phyloP scores from a whole-genome alignment of 2,329 filamentous ascomycete genomes.

The Fusarium penzigii region DNA sequence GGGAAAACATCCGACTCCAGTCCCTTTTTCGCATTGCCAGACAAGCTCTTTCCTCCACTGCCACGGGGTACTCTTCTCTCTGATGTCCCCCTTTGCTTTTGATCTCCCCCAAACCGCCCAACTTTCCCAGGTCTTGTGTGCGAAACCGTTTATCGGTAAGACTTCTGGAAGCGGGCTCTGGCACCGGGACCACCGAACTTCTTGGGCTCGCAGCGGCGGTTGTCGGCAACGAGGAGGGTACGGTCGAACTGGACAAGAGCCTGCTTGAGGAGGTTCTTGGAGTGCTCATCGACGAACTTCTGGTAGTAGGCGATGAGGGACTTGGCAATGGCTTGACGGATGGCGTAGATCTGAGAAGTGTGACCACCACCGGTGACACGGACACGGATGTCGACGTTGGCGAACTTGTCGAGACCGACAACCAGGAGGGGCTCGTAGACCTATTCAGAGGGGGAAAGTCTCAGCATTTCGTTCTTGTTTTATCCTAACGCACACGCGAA shows the following conservation, averaged over 20 bases:
- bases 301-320: conserved; percentile 81
- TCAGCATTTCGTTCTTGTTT: conserved; percentile 23
- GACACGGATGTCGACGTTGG: conserved; percentile 95
- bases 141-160: conserved; percentile 78
- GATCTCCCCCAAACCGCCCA: neutral
- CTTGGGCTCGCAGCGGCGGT: conserved; percentile 99
- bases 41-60: conserved; percentile 23
- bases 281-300: conserved; percentile 99
- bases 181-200: conserved; percentile 95
- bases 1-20: conserved; percentile 40
- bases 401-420: conserved; percentile 96
- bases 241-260: conserved; percentile 94
- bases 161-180: conserved; percentile 97
- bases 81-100: conserved; percentile 18
- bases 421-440: conserved; percentile 99
- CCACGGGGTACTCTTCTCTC: conserved; percentile 15
- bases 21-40: conserved; percentile 36
- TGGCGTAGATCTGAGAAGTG: conserved; percentile 95
- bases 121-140: conserved; percentile 9
- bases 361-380: conserved; percentile 97
- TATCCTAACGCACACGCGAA: neutral
- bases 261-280: conserved; percentile 99
- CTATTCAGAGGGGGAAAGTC: conserved; percentile 39
- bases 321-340: conserved; percentile 99
- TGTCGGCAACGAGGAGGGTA: conserved; percentile 97